Percentiles rank a stretch among this genome's conserved stretches.
These are phyloP conservation scores for Rosa lucieae DNA, from an alignment of 306 rosid species.

Conservation along the genomic window DNA sequence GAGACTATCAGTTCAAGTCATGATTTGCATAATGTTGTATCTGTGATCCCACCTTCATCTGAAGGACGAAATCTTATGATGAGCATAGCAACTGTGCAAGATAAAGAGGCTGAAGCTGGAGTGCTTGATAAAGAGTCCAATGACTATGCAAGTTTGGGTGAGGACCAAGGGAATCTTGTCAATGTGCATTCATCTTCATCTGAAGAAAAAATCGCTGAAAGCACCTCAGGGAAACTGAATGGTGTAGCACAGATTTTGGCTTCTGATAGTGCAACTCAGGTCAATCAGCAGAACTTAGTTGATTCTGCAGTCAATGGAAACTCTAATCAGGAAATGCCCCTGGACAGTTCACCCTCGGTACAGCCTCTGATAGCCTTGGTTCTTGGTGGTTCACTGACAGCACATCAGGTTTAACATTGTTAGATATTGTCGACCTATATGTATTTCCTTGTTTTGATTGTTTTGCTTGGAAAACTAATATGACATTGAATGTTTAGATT, in stretches of 20 bases:
- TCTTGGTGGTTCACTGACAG: neutral
- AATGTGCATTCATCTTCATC: conserved; percentile 24
- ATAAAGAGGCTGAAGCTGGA: conserved; percentile 24
- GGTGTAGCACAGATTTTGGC: conserved; percentile 17
- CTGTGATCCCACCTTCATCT: neutral
- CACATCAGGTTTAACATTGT: neutral
- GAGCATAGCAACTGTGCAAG: conserved; percentile 15
- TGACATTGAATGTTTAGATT: neutral
- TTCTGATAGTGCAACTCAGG: conserved; percentile 24
- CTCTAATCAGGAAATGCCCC: neutral
- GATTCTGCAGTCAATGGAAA: conserved; percentile 11
- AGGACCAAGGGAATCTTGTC: conserved; percentile 3
- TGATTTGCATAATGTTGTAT: conserved; percentile 22
- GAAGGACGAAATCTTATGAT: conserved; percentile 9
- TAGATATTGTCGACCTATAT: neutral
- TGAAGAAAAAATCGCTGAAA: conserved; percentile 25
- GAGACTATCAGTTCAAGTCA: conserved; percentile 17
- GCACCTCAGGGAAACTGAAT: conserved; percentile 21
- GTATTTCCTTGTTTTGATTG: neutral
- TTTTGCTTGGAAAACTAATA: neutral
- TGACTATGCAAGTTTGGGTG: neutral
- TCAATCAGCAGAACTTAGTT: conserved; percentile 37
- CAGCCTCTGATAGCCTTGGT: neutral
- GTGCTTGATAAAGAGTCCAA: conserved; percentile 6
- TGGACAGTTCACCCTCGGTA: neutral